A percentile compares a stretch with the other conserved stretches of the same genome.
These are phyloP conservation scores for Fraxinus xanthoxyloides DNA, from an alignment of 305 asterid species.

Conservation along the genomic window DNA sequence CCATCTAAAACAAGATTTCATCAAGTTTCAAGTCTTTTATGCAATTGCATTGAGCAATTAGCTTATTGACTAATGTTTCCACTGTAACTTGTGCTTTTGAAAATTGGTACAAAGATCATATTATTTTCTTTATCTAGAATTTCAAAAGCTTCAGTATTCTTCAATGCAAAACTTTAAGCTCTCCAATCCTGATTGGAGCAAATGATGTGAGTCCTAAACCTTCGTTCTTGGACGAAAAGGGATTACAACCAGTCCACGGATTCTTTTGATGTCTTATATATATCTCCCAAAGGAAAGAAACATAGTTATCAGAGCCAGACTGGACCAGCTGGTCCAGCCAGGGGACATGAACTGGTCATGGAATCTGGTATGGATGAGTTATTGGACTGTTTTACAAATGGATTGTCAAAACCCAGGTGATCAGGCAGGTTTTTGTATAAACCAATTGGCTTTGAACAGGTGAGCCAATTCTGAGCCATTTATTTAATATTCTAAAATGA, in stretches of 20 bases:
- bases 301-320: neutral
- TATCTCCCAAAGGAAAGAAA: neutral
- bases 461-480: neutral
- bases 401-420: neutral
- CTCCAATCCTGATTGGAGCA: neutral
- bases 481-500: neutral
- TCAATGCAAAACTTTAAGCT: neutral
- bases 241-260: neutral
- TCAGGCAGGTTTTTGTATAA: neutral
- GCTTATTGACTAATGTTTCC: neutral
- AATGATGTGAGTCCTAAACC: constrained; percentile 4
- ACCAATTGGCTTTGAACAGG: neutral
- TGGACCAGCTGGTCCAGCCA: neutral
- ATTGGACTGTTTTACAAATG: neutral
- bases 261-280: neutral
- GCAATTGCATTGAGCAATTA: neutral
- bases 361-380: neutral
- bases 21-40: constrained; percentile 13
- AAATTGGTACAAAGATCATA: neutral
- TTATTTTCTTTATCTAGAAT: neutral
- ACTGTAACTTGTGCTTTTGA: constrained; percentile 12
- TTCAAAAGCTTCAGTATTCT: neutral
- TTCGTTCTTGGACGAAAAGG: neutral
- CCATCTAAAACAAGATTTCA: constrained; percentile 1
- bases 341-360: neutral